phyloP scores from a whole-genome alignment of 164 flowering plant genomes.

The Liriodendron chinense region DNA sequence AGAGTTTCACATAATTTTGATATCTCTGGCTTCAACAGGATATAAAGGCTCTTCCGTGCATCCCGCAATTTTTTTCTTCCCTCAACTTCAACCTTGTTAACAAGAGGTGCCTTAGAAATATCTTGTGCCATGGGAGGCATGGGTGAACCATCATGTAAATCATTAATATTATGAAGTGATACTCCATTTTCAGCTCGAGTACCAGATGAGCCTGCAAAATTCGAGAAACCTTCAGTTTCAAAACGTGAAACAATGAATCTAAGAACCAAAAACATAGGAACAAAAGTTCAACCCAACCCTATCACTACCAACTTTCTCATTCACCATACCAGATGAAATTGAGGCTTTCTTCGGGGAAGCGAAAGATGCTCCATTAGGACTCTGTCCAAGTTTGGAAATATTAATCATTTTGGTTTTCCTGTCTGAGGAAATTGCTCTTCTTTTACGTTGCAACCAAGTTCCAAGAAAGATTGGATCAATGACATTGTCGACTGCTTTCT shows the following conservation, averaged over 20 bases:
- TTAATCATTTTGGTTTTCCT: constrained; percentile 31
- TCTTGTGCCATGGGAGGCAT: constrained; percentile 7
- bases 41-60: constrained; percentile 51
- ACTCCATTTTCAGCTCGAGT: constrained; percentile 10
- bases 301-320: background rate
- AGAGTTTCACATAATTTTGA: constrained; percentile 54
- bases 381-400: background rate
- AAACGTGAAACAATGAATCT: background rate
- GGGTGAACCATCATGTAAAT: background rate
- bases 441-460: constrained; percentile 26
- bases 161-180: constrained; percentile 9
- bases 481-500: constrained; percentile 32
- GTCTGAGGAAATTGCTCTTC: constrained; percentile 18
- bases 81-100: constrained; percentile 24
- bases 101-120: constrained; percentile 17
- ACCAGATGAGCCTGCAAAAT: constrained; percentile 15
- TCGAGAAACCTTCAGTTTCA: constrained; percentile 3
- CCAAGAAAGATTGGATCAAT: constrained; percentile 21
- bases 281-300: background rate
- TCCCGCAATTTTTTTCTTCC: constrained; percentile 28
- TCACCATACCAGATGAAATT: background rate
- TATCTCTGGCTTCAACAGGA: constrained; percentile 49
- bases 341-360: background rate
- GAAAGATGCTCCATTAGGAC: constrained; percentile 1
- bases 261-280: constrained; percentile 1